These are phyloP conservation scores for Trichophyton schoenleinii DNA, from an alignment of 2,329 filamentous ascomycete species.

Conservation along the genomic window DNA sequence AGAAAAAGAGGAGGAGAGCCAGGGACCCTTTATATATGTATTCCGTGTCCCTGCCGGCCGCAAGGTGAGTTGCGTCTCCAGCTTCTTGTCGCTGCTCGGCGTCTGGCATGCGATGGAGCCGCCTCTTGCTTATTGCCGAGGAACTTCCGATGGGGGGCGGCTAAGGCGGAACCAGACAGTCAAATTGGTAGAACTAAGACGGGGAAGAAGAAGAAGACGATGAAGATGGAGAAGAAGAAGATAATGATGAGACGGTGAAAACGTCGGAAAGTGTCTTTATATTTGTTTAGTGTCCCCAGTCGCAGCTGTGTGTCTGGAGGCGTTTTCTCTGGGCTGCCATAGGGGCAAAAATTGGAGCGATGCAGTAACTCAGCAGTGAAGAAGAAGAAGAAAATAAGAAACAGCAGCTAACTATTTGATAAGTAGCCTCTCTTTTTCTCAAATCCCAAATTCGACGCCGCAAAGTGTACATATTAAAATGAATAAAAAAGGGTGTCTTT, in stretches of 20 bases:
- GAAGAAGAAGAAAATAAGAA: conserved; percentile 24
- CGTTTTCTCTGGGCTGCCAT: conserved; percentile 29
- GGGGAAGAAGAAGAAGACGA: no score
- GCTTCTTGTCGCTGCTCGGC: no score
- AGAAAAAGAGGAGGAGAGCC: no score
- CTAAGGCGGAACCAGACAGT: not conserved
- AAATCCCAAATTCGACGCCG: conserved; percentile 28
- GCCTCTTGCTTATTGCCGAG: not conserved
- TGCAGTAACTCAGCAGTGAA: conserved; percentile 12
- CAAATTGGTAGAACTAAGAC: no score
- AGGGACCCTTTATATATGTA: not conserved
- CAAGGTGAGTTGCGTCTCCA: not conserved
- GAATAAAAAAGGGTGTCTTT: conserved; percentile 4
- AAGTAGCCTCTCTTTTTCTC: conserved; percentile 25
- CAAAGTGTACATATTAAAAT: conserved; percentile 18
- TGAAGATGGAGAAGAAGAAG: no score
- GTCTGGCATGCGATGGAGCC: not conserved
- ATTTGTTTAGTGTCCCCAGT: not conserved
- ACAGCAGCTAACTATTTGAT: conserved; percentile 19
- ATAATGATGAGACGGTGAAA: not conserved
- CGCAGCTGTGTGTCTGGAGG: not conserved
- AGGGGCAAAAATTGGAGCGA: conserved; percentile 29
- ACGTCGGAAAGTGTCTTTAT: not conserved
- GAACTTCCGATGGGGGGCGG: not conserved
- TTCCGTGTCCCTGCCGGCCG: not conserved